A percentile compares a stretch with the other conserved stretches of the same genome.
Evolutionary conservation across 208 protist genomes (phyloP).

Genomic region (Acanthamoeba triangularis): DNA sequence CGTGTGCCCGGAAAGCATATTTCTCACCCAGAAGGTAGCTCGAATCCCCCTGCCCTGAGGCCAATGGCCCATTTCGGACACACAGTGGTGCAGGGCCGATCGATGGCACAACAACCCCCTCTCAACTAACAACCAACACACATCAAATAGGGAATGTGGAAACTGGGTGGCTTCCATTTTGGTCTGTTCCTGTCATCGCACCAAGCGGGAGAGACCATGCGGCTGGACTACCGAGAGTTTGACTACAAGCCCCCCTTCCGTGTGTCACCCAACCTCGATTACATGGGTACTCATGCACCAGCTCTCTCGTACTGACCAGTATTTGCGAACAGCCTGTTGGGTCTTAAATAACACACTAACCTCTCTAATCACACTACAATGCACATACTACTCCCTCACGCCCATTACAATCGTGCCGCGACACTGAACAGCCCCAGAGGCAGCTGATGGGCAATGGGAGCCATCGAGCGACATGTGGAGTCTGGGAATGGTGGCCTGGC

Average conservation of each 20-base stretch:
- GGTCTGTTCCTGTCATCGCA: background rate
- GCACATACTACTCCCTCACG: background rate
- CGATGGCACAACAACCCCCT: background rate
- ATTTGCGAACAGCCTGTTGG: too few relatives aligned
- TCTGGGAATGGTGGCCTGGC: conserved; percentile 20
- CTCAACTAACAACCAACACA: background rate
- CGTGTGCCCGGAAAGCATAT: conserved; percentile 43
- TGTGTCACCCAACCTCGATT: conserved; percentile 8
- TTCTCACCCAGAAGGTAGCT: conserved; percentile 18
- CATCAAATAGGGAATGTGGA: background rate
- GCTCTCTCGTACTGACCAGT: too few relatives aligned
- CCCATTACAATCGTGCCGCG: background rate
- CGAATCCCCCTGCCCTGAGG: background rate
- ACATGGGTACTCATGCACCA: conserved; percentile 15
- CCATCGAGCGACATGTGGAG: conserved; percentile 6
- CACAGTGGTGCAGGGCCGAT: background rate
- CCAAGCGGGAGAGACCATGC: background rate
- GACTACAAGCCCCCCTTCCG: conserved; percentile 20
- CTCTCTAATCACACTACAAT: background rate
- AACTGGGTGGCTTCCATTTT: conserved; percentile 23
- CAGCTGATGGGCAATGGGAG: background rate
- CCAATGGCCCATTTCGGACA: background rate
- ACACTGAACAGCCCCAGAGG: conserved; percentile 22
- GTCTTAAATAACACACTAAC: background rate
- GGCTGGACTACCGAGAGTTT: conserved; percentile 3